Evolutionary conservation across 495 filamentous ascomycete species (phyloP).

Genomic region (Lineolata rhizophorae): DNA sequence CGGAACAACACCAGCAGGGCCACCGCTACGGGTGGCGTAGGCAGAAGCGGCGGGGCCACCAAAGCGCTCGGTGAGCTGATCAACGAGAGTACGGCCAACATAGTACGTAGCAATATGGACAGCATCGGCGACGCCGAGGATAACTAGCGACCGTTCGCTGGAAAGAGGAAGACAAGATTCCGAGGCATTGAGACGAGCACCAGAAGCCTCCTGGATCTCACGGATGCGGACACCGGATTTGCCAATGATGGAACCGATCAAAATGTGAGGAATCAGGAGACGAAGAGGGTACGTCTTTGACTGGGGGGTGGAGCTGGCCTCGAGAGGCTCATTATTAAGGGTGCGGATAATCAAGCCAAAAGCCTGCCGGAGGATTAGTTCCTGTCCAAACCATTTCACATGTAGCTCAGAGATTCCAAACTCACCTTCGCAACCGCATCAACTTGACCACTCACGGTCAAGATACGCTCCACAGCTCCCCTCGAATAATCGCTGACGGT

Average conservation of each 20-base stretch:
- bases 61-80: constrained; percentile 90
- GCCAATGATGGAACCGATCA: constrained; percentile 97
- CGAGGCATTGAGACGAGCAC: constrained; percentile 88
- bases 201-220: constrained; percentile 95
- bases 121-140: constrained; percentile 32
- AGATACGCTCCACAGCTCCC: constrained; percentile 86
- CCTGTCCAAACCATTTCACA: background rate
- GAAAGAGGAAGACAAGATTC: constrained; percentile 84
- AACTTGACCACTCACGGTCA: constrained; percentile 87
- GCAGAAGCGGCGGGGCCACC: constrained; percentile 90
- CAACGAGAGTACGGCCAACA: constrained; percentile 82
- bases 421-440: constrained; percentile 92
- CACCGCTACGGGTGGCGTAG: constrained; percentile 88
- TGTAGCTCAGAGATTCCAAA: too few relatives aligned
- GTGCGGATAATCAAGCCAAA: constrained; percentile 97
- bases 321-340: constrained; percentile 84
- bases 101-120: constrained; percentile 99
- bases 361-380: constrained; percentile 36
- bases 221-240: constrained; percentile 88
- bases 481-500: constrained; percentile 96
- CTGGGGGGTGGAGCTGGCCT: constrained; percentile 62
- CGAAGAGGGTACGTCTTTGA: constrained; percentile 96
- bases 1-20: constrained; percentile 74
- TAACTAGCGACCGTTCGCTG: constrained; percentile 84
- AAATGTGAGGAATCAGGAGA: constrained; percentile 83